These are phyloP conservation scores for Leccinum subrobustum DNA, from an alignment of 1,284 basidiomycete species.

Conservation along the genomic window DNA sequence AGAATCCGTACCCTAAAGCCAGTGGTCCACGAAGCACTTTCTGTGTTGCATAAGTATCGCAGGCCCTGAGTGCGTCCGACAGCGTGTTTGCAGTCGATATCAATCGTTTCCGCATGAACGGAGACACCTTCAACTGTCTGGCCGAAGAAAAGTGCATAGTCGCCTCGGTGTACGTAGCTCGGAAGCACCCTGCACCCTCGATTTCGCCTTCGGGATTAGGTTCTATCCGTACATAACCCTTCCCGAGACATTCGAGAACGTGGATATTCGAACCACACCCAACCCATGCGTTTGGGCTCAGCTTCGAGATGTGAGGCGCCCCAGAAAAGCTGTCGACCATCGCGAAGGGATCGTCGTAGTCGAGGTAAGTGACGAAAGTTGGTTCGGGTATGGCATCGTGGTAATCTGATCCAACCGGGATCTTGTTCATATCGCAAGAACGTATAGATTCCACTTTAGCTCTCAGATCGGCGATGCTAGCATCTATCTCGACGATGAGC, in stretches of 20 bases:
- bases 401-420: conserved; percentile 20
- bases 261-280: conserved; percentile 75
- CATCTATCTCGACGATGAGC: conserved; percentile 40
- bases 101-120: conserved; percentile 51
- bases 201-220: conserved; percentile 39
- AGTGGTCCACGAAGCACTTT: conserved; percentile 53
- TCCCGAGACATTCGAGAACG: conserved; percentile 77
- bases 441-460: conserved; percentile 34
- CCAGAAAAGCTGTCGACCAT: conserved; percentile 54
- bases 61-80: conserved; percentile 59
- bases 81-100: conserved; percentile 55
- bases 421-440: conserved; percentile 10
- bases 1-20: conserved; percentile 43
- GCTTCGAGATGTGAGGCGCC: conserved; percentile 47
- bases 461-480: conserved; percentile 49
- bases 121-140: conserved; percentile 47
- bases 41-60: conserved; percentile 62
- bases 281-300: conserved; percentile 74
- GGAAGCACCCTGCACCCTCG: conserved; percentile 36
- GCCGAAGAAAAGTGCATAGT: conserved; percentile 48
- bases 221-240: conserved; percentile 75
- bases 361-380: conserved; percentile 72
- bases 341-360: conserved; percentile 79
- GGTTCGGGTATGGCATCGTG: conserved; percentile 50
- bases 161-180: conserved; percentile 55